Evolutionary conservation across 1,284 basidiomycete genomes (phyloP).

Genomic region (Moniliella sp.): DNA sequence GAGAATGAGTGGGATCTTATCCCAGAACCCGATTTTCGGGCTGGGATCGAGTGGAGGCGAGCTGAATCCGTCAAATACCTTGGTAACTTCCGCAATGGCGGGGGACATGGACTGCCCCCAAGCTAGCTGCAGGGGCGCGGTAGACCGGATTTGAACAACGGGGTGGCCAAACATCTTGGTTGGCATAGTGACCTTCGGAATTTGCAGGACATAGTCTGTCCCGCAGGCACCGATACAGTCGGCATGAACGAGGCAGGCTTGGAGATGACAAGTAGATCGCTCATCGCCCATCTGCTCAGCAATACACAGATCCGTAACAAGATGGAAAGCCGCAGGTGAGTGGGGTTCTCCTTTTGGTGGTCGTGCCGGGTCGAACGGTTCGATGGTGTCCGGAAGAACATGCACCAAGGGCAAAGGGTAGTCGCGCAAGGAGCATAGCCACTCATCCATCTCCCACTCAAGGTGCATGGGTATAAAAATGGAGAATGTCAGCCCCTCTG

Average conservation of each 20-base stretch:
- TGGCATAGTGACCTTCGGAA: slow-evolving; percentile 84
- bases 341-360: no score
- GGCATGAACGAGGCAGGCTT: slow-evolving; percentile 22
- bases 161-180: slow-evolving; percentile 67
- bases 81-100: slow-evolving; percentile 65
- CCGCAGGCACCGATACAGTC: slow-evolving; percentile 37
- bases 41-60: slow-evolving; percentile 66
- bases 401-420: no score
- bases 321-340: slow-evolving; percentile 36
- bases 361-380: no score
- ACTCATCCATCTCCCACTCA: no score
- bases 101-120: slow-evolving; percentile 81
- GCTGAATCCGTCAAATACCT: slow-evolving; percentile 59
- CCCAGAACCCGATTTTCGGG: slow-evolving; percentile 77
- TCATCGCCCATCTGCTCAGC: slow-evolving; percentile 65
- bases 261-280: slow-evolving; percentile 36
- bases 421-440: no score
- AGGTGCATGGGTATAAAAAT: no score
- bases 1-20: slow-evolving; percentile 49
- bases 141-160: slow-evolving; percentile 46
- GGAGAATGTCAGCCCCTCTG: no score
- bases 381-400: no score
- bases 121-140: slow-evolving; percentile 51
- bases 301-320: slow-evolving; percentile 61
- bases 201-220: slow-evolving; percentile 44